Conservation (phyloP, 768 basidiomycete genomes). For the Sporobolomyces pararoseus region DNA sequence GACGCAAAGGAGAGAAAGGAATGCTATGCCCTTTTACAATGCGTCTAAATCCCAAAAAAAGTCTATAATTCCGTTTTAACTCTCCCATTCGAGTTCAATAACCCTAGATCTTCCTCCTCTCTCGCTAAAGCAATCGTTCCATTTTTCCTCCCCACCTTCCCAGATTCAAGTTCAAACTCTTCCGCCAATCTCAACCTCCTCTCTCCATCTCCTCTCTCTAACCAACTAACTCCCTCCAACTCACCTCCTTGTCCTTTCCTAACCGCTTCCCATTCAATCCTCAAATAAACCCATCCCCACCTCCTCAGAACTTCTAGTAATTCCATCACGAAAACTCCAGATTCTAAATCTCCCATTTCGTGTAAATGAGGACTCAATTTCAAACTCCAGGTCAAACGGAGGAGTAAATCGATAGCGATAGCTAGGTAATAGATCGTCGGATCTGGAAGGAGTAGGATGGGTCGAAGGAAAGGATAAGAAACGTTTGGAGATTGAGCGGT, state of each 20-base stretch:
- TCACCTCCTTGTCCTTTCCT: conserved; percentile 53
- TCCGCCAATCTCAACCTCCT: conserved; percentile 25
- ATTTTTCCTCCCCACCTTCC: not conserved
- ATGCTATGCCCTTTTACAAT: too few species aligned
- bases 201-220: conserved; percentile 26
- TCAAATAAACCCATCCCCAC: conserved; percentile 98
- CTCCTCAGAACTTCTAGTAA: conserved; percentile 79
- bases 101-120: conserved; percentile 15
- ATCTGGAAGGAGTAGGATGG: conserved; percentile 71
- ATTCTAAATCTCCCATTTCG: conserved; percentile 68
- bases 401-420: conserved; percentile 73
- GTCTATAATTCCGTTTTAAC: too few species aligned
- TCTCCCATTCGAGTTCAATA: too few species aligned
- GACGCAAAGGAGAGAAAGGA: too few species aligned
- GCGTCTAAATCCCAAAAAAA: too few species aligned
- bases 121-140: not conserved
- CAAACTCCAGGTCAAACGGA: conserved; percentile 90
- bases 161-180: conserved; percentile 29
- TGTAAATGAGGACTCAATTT: conserved; percentile 84
- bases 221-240: conserved; percentile 15
- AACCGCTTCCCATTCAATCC: conserved; percentile 93
- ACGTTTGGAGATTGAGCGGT: conserved; percentile 40
- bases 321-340: conserved; percentile 83
- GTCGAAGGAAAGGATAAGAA: conserved; percentile 60
- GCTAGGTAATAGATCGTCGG: conserved; percentile 73